Percentiles rank a stretch among this genome's conserved stretches.
These are phyloP conservation scores for Mortierella antarctica DNA, from an alignment of 192 early-diverging fungal genomes.

Conservation along the genomic window DNA sequence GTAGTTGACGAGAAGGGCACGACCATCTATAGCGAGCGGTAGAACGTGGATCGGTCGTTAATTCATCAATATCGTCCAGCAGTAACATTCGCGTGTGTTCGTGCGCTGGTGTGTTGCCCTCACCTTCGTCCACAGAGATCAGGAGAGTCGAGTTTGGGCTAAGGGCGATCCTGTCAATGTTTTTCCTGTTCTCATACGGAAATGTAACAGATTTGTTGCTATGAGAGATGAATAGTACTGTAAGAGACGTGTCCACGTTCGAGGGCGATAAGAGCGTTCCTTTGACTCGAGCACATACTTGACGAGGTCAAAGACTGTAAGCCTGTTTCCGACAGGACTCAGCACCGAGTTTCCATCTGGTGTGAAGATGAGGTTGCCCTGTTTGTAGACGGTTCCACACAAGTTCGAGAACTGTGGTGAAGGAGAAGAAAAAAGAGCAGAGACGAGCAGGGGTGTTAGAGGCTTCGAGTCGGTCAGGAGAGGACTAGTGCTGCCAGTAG, in stretches of 20 bases:
- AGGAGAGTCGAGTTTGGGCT: slow-evolving; percentile 91
- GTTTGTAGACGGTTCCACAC: slow-evolving; percentile 96
- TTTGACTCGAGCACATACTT: slow-evolving; percentile 65
- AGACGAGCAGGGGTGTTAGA: slow-evolving; percentile 5
- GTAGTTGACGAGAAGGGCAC: slow-evolving; percentile 88
- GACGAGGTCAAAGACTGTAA: slow-evolving; percentile 95
- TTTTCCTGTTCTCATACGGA: slow-evolving; percentile 93
- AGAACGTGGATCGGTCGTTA: background rate
- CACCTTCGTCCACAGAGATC: slow-evolving; percentile 92
- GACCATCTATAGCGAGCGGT: slow-evolving; percentile 71
- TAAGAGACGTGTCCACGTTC: too few species aligned
- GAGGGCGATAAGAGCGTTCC: background rate
- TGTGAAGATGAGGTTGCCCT: slow-evolving; percentile 96
- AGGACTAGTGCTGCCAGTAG: background rate
- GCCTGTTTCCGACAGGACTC: slow-evolving; percentile 96
- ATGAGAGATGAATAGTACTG: background rate
- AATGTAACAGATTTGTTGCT: slow-evolving; percentile 94
- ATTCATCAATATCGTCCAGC: background rate
- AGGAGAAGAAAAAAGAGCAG: slow-evolving; percentile 16
- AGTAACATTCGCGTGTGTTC: background rate
- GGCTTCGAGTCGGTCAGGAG: background rate
- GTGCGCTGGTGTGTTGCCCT: background rate
- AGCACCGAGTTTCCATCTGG: slow-evolving; percentile 93
- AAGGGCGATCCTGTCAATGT: slow-evolving; percentile 89
- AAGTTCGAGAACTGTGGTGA: slow-evolving; percentile 88